phyloP scores from a whole-genome alignment of 441 rosid genomes.

The Bocquillonia castaneifolia region DNA sequence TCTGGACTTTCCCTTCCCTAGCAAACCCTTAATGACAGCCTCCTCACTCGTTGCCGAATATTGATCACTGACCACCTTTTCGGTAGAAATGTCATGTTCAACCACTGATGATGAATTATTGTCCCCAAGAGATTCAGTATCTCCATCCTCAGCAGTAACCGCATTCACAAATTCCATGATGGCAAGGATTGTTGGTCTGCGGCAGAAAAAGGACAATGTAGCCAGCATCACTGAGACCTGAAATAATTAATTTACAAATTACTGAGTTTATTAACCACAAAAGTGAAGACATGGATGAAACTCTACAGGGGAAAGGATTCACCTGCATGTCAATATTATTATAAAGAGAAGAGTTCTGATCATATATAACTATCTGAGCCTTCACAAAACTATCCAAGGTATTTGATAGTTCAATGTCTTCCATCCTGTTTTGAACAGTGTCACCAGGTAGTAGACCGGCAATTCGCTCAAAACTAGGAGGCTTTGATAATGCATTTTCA shows the following conservation, averaged over 20 bases:
- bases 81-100: slow-evolving; percentile 37
- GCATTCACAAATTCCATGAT: slow-evolving; percentile 87
- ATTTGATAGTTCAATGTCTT: slow-evolving; percentile 40
- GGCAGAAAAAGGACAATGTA: slow-evolving; percentile 89
- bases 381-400: slow-evolving; percentile 86
- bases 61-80: slow-evolving; percentile 42
- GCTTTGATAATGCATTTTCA: slow-evolving; percentile 39
- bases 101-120: slow-evolving; percentile 45
- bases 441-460: slow-evolving; percentile 76
- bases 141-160: slow-evolving; percentile 60
- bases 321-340: slow-evolving; percentile 79
- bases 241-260: slow-evolving; percentile 32
- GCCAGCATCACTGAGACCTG: slow-evolving; percentile 85
- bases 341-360: slow-evolving; percentile 69
- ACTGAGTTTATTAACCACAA: slow-evolving; percentile 8
- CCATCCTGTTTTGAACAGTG: slow-evolving; percentile 32
- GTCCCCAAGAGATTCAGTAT: slow-evolving; percentile 52
- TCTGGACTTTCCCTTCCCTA: slow-evolving; percentile 96
- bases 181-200: slow-evolving; percentile 93
- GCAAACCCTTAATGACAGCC: slow-evolving; percentile 72
- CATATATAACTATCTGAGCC: slow-evolving; percentile 82
- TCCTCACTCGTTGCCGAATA: slow-evolving; percentile 35
- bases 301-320: background rate
- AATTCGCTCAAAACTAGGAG: slow-evolving; percentile 70
- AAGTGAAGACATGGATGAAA: background rate